phyloP scores from a whole-genome alignment of 1,284 basidiomycete genomes.

The Rhodofomes roseus region DNA sequence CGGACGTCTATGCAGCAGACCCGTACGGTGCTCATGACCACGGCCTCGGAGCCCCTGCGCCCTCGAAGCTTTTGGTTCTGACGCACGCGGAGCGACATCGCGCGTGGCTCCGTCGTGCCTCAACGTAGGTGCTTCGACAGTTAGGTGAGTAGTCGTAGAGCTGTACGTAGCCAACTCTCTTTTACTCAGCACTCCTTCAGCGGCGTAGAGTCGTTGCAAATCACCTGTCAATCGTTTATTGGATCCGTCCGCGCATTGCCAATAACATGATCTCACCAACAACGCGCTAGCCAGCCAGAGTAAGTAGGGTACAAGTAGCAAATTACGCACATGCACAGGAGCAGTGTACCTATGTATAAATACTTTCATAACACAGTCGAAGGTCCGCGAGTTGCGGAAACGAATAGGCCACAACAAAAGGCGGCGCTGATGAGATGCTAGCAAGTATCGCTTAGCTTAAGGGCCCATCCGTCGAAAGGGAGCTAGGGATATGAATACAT shows the following conservation, averaged over 20 bases:
- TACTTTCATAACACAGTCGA: constrained; percentile 2
- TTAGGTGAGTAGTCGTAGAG: too few relatives aligned
- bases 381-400: neutral
- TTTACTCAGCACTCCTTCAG: too few relatives aligned
- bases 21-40: too few relatives aligned
- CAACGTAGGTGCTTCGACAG: neutral
- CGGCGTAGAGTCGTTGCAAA: too few relatives aligned
- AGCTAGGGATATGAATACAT: too few relatives aligned
- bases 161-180: too few relatives aligned
- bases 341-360: constrained; percentile 3
- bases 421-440: neutral
- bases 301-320: constrained; percentile 3
- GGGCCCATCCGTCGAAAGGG: neutral
- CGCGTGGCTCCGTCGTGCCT: neutral
- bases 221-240: too few relatives aligned
- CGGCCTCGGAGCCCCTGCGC: neutral
- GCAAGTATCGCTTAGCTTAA: neutral
- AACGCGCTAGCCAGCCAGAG: neutral
- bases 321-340: constrained; percentile 6
- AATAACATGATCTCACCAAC: neutral
- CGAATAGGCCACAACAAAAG: neutral
- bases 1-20: too few relatives aligned
- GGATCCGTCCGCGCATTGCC: neutral
- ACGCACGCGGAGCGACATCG: neutral
- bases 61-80: neutral